A percentile compares a stretch with the other conserved stretches of the same genome.
These are phyloP conservation scores for Kluyveromyces nonfermentans DNA, from an alignment of 805 yeast species.

Conservation along the genomic window DNA sequence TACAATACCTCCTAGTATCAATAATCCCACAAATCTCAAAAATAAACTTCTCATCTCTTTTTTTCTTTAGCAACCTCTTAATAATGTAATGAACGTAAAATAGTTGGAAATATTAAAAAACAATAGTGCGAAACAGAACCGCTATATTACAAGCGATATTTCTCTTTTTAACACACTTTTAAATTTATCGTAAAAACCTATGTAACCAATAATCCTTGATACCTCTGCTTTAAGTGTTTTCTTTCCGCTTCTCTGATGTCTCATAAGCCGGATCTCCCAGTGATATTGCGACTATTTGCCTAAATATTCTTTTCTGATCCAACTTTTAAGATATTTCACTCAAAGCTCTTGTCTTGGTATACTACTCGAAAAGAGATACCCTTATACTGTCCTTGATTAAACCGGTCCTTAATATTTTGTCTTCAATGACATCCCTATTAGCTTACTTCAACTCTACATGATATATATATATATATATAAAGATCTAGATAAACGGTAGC, in stretches of 20 bases:
- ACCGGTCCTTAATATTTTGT: too few species aligned
- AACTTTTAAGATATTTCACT: not conserved
- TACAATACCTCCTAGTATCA: not conserved
- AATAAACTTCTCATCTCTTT: not conserved
- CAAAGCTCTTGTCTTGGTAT: not conserved
- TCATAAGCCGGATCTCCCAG: not conserved
- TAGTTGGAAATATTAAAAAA: slow-evolving; percentile 1
- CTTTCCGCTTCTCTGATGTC: not conserved
- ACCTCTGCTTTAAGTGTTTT: not conserved
- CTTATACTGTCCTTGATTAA: not conserved
- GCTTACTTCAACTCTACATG: too few species aligned
- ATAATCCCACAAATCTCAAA: not conserved
- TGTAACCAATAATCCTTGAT: not conserved
- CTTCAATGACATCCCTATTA: not conserved
- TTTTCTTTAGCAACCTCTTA: not conserved
- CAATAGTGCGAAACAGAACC: not conserved
- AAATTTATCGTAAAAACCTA: not conserved
- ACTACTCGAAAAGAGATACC: not conserved
- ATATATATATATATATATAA: too few species aligned
- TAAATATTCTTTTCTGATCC: not conserved
- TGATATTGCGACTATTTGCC: not conserved
- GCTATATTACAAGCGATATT: not conserved
- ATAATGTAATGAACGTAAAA: slow-evolving; percentile 1
- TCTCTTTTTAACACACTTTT: not conserved
- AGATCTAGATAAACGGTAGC: not conserved